A percentile compares a stretch with the other conserved stretches of the same genome.
Evolutionary conservation across 306 rosid species (phyloP).

Genomic region (Glycine tomentella): DNA sequence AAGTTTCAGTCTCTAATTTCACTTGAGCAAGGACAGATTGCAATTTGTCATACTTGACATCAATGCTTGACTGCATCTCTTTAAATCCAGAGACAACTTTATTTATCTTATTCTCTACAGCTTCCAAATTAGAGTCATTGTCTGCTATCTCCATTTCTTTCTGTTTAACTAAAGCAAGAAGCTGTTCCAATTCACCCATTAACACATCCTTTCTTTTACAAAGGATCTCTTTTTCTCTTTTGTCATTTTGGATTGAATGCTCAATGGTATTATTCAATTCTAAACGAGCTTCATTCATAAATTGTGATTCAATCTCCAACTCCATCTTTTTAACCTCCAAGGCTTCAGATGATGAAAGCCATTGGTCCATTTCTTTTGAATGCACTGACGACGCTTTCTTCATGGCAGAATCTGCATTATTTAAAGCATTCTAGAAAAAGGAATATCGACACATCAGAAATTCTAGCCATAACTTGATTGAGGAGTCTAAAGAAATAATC

Average conservation of each 20-base stretch:
- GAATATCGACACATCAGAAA: slow-evolving; percentile 36
- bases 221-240: slow-evolving; percentile 66
- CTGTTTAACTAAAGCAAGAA: slow-evolving; percentile 71
- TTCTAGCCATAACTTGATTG: slow-evolving; percentile 25
- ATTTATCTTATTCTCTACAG: slow-evolving; percentile 68
- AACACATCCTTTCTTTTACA: slow-evolving; percentile 60
- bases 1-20: slow-evolving; percentile 59
- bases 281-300: slow-evolving; percentile 61
- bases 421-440: slow-evolving; percentile 66
- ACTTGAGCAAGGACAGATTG: slow-evolving; percentile 63
- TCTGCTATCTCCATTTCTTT: slow-evolving; percentile 80
- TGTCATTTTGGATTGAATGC: slow-evolving; percentile 66
- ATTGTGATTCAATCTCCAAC: slow-evolving; percentile 75
- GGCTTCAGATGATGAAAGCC: slow-evolving; percentile 71
- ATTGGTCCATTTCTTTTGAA: slow-evolving; percentile 61
- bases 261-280: slow-evolving; percentile 67
- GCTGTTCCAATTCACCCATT: slow-evolving; percentile 63
- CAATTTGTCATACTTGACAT: slow-evolving; percentile 61
- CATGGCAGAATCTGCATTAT: slow-evolving; percentile 56
- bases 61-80: slow-evolving; percentile 66
- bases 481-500: slow-evolving; percentile 18
- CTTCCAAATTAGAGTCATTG: slow-evolving; percentile 61
- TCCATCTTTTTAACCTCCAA: slow-evolving; percentile 80
- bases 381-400: slow-evolving; percentile 58
- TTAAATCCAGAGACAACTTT: slow-evolving; percentile 65